These are phyloP conservation scores for Penicillium sp. DNA, from an alignment of 2,329 filamentous ascomycete genomes.

Conservation along the genomic window DNA sequence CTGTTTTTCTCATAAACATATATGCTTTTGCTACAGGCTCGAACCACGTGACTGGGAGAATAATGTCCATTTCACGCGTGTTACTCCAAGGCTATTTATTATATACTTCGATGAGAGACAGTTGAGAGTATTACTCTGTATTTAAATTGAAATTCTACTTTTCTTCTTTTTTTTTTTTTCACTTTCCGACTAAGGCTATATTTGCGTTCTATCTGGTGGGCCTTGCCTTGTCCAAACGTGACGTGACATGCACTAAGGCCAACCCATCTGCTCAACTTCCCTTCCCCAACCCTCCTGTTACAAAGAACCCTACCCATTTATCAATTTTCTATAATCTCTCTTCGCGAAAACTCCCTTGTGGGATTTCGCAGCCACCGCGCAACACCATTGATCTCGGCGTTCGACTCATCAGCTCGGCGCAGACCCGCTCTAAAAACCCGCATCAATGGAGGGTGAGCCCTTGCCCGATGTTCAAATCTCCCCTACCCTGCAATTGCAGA, in stretches of 20 bases:
- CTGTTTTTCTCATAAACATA: too few relatives aligned
- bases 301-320: not conserved
- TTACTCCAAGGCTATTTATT: too few relatives aligned
- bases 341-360: not conserved
- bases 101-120: not conserved
- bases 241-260: conserved; percentile 21
- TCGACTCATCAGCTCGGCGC: conserved; percentile 3
- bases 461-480: conserved; percentile 22
- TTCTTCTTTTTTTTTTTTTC: not conserved
- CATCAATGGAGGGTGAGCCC: conserved; percentile 33
- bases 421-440: conserved; percentile 2
- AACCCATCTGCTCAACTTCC: conserved; percentile 8
- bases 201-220: conserved; percentile 20
- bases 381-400: conserved; percentile 1
- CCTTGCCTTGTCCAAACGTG: conserved; percentile 15
- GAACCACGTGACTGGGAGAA: not conserved
- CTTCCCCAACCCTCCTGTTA: not conserved
- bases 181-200: not conserved
- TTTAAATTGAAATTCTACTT: not conserved
- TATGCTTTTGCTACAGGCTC: too few relatives aligned
- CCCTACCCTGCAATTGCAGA: conserved; percentile 27
- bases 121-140: not conserved
- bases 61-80: not conserved
- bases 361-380: not conserved
- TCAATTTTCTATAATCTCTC: not conserved